phyloP scores from a whole-genome alignment of 139 green algal genomes.

The Auxenochlorella pyrenoidosa region DNA sequence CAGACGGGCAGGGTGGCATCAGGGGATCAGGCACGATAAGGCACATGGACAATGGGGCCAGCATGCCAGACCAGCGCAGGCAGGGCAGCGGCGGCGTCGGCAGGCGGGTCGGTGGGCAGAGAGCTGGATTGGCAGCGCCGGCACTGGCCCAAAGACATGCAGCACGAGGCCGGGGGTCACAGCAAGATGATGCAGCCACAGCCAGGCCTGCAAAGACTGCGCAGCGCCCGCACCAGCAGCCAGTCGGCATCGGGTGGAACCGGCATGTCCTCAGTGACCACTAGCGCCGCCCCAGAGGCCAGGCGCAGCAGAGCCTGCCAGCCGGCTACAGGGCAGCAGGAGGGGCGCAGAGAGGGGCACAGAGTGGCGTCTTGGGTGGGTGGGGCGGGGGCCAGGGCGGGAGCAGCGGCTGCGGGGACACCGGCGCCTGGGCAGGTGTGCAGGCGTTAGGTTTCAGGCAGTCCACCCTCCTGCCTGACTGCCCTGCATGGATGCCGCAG shows the following conservation, averaged over 20 bases:
- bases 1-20: background rate
- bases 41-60: background rate
- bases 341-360: background rate
- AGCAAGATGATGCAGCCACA: no score
- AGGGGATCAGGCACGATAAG: no score
- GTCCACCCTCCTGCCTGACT: no score
- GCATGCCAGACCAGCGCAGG: background rate
- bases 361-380: background rate
- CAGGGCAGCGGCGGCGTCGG: no score
- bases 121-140: no score
- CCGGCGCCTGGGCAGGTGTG: background rate
- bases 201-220: no score
- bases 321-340: slow-evolving; percentile 1
- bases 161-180: no score
- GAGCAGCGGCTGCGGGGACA: background rate
- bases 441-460: background rate
- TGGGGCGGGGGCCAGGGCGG: background rate
- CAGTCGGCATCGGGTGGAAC: slow-evolving; percentile 8
- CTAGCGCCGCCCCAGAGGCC: slow-evolving; percentile 5
- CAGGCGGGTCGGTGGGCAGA: no score
- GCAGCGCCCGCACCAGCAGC: slow-evolving; percentile 23
- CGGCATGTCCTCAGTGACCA: slow-evolving; percentile 25
- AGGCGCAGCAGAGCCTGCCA: slow-evolving; percentile 21
- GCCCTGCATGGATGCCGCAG: no score
- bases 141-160: no score